Evolutionary conservation across 2,329 filamentous ascomycete species (phyloP).

Genomic region (Rhynchosporium secalis): DNA sequence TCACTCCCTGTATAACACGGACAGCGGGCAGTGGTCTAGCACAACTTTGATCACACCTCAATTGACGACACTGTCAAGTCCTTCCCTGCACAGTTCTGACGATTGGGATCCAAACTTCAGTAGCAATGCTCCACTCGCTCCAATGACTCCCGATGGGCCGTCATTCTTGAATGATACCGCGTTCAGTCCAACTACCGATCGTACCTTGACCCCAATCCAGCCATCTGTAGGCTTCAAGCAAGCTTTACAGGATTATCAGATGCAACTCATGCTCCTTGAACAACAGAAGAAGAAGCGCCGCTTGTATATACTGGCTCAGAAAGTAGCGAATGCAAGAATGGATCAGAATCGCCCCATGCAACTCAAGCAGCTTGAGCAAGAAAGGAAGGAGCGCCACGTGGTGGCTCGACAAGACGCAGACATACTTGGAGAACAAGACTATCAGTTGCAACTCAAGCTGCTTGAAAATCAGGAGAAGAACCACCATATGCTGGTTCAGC

Average conservation of each 20-base stretch:
- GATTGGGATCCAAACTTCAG: too few relatives aligned
- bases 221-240: neutral
- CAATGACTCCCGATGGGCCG: neutral
- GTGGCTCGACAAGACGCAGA: too few relatives aligned
- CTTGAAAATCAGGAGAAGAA: constrained; percentile 4
- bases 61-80: too few relatives aligned
- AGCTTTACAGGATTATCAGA: constrained; percentile 3
- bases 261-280: constrained; percentile 11
- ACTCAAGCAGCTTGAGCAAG: too few relatives aligned
- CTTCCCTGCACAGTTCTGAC: too few relatives aligned
- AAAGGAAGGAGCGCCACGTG: too few relatives aligned
- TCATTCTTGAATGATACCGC: neutral
- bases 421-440: neutral
- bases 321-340: neutral
- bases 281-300: constrained; percentile 4
- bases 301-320: neutral
- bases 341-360: too few relatives aligned
- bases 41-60: neutral
- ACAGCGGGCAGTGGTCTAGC: too few relatives aligned
- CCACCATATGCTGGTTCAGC: neutral
- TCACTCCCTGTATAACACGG: too few relatives aligned
- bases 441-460: constrained; percentile 4
- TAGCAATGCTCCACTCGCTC: too few relatives aligned
- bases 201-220: neutral
- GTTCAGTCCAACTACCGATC: neutral